Percentiles rank a stretch among this genome's conserved stretches.
Evolutionary conservation across 108 stramenopile genomes (phyloP).

Genomic region (Nannochloropsis gaditana): DNA sequence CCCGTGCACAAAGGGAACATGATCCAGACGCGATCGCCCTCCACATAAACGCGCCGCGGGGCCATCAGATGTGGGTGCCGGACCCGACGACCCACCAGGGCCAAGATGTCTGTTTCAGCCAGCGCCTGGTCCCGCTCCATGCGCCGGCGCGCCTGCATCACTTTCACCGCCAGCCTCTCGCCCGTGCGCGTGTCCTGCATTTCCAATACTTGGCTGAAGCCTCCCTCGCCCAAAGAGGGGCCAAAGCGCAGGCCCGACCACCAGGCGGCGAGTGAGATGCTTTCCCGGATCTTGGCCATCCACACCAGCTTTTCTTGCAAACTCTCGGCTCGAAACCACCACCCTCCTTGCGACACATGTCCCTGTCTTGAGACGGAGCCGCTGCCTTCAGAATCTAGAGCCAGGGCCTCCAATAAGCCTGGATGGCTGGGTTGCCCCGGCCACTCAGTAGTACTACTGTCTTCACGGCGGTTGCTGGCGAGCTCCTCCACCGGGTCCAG

Average conservation of each 20-base stretch:
- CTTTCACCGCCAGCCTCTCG: slow-evolving; percentile 38
- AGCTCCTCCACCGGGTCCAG: not conserved
- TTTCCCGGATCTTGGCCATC: not conserved
- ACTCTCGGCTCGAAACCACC: slow-evolving; percentile 8
- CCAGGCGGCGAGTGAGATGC: not conserved
- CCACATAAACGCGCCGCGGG: slow-evolving; percentile 30
- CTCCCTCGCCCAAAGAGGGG: not conserved
- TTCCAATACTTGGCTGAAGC: slow-evolving; percentile 20
- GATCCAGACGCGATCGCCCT: slow-evolving; percentile 30
- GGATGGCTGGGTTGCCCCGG: not conserved
- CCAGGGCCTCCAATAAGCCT: not conserved
- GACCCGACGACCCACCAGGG: slow-evolving; percentile 21
- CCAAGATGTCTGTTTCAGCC: slow-evolving; percentile 35
- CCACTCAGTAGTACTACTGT: not conserved
- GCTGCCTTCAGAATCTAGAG: not conserved
- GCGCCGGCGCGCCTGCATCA: slow-evolving; percentile 29
- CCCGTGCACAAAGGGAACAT: slow-evolving; percentile 38
- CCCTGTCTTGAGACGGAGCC: not conserved
- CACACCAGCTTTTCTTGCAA: slow-evolving; percentile 10
- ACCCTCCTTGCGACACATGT: not conserved
- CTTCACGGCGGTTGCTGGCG: not conserved
- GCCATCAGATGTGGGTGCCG: slow-evolving; percentile 34
- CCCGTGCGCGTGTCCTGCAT: slow-evolving; percentile 32
- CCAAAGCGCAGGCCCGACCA: not conserved
- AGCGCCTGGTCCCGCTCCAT: slow-evolving; percentile 35